Evolutionary conservation across 2,329 filamentous ascomycete species (phyloP).

Genomic region (Pezizomycotina sp.): DNA sequence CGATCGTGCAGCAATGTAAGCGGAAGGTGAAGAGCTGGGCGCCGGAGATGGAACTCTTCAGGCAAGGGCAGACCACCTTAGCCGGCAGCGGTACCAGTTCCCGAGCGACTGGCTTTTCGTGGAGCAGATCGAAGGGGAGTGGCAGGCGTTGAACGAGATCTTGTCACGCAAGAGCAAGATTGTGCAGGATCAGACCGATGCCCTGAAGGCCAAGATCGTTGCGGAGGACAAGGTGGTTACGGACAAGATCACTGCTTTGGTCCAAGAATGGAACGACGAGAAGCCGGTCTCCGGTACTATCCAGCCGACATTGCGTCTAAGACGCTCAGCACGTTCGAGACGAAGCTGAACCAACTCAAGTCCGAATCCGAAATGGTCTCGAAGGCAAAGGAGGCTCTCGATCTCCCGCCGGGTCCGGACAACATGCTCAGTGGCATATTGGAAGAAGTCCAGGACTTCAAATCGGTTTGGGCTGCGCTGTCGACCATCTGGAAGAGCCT

Average conservation of each 20-base stretch:
- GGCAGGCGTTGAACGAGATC: constrained; percentile 83
- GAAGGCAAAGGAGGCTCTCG: constrained; percentile 90
- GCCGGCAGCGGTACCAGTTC: constrained; percentile 84
- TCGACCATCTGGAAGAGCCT: constrained; percentile 94
- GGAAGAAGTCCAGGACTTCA: constrained; percentile 96
- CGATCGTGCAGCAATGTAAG: constrained; percentile 90
- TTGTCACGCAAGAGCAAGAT: constrained; percentile 84
- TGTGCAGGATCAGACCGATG: constrained; percentile 91
- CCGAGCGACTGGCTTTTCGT: constrained; percentile 87
- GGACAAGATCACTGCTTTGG: constrained; percentile 74
- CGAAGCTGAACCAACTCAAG: constrained; percentile 66
- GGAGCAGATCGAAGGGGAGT: constrained; percentile 90
- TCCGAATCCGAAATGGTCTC: constrained; percentile 84
- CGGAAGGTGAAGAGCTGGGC: constrained; percentile 87
- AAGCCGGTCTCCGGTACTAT: constrained; percentile 94
- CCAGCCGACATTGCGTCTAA: constrained; percentile 70
- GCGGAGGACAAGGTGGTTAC: constrained; percentile 85
- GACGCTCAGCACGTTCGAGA: constrained; percentile 67
- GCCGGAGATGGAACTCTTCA: constrained; percentile 88
- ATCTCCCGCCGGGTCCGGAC: constrained; percentile 64
- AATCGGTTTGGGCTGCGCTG: constrained; percentile 91
- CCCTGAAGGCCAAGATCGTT: constrained; percentile 79
- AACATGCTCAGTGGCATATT: constrained; percentile 70
- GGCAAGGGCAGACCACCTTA: constrained; percentile 87
- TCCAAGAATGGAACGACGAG: constrained; percentile 80